Percentiles rank a stretch among this genome's conserved stretches.
These are phyloP conservation scores for Suillus spraguei DNA, from an alignment of 768 basidiomycete species.

Conservation along the genomic window DNA sequence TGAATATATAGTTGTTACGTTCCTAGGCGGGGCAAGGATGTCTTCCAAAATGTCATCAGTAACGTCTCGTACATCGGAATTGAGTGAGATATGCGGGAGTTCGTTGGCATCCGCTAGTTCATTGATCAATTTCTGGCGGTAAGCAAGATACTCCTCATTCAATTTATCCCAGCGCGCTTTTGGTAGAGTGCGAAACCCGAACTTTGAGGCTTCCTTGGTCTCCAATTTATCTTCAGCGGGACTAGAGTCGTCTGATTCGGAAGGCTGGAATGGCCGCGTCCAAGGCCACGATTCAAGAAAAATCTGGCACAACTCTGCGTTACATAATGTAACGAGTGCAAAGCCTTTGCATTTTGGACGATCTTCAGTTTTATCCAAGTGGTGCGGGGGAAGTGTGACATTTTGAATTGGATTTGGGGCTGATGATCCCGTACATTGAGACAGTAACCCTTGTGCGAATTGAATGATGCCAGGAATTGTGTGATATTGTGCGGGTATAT, in stretches of 20 bases:
- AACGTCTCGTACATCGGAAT: not conserved
- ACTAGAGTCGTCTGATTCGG: not conserved
- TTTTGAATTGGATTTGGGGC: constrained; percentile 44
- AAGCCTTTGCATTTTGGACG: constrained; percentile 72
- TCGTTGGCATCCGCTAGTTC: constrained; percentile 35
- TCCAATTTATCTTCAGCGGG: constrained; percentile 8
- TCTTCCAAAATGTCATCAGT: not conserved
- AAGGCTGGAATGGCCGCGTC: constrained; percentile 31
- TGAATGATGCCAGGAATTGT: constrained; percentile 49
- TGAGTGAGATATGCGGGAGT: not conserved
- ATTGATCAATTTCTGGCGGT: constrained; percentile 56
- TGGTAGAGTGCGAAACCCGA: constrained; percentile 58
- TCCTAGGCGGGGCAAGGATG: not conserved
- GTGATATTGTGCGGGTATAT: constrained; percentile 59
- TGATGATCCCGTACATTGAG: constrained; percentile 6
- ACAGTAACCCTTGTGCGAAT: constrained; percentile 45
- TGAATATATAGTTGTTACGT: constrained; percentile 27
- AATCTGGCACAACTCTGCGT: constrained; percentile 39
- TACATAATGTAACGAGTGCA: constrained; percentile 63
- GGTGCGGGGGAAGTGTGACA: constrained; percentile 62
- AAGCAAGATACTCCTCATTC: constrained; percentile 69
- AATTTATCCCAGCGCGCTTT: constrained; percentile 66
- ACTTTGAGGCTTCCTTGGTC: constrained; percentile 51
- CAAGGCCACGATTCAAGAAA: constrained; percentile 66
- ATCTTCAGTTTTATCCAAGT: constrained; percentile 58